Percentiles rank a stretch among this genome's conserved stretches.
These are phyloP conservation scores for Trypanosoma platydactyli DNA, from an alignment of 208 protist species.

Conservation along the genomic window DNA sequence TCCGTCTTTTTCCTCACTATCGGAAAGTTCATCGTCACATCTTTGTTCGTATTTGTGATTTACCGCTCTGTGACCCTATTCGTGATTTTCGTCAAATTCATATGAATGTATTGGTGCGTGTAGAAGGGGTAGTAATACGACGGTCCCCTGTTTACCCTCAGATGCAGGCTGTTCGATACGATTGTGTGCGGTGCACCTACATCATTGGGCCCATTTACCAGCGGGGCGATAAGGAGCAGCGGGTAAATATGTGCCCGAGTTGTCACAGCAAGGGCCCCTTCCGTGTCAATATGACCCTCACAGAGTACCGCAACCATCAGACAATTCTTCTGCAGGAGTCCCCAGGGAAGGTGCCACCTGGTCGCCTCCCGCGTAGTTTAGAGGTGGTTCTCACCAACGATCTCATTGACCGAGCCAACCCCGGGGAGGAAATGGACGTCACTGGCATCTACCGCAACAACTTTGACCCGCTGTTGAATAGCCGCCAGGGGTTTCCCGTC, in stretches of 20 bases:
- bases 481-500: slow-evolving; percentile 98
- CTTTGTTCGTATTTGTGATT: slow-evolving; percentile 96
- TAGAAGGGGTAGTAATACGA: slow-evolving; percentile 98
- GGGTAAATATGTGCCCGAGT: slow-evolving; percentile 86
- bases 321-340: slow-evolving; percentile 98
- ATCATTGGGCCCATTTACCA: slow-evolving; percentile 93
- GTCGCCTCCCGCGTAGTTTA: slow-evolving; percentile 97
- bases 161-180: slow-evolving; percentile 96
- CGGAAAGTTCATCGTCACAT: slow-evolving; percentile 89
- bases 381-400: slow-evolving; percentile 98
- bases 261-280: slow-evolving; percentile 96
- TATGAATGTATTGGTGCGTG: slow-evolving; percentile 97
- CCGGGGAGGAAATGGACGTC: slow-evolving; percentile 97
- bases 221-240: slow-evolving; percentile 85
- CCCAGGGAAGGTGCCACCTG: slow-evolving; percentile 97
- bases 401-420: slow-evolving; percentile 97
- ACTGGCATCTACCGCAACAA: slow-evolving; percentile 99
- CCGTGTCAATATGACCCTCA: slow-evolving; percentile 95
- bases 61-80: slow-evolving; percentile 96
- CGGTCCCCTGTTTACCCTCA: slow-evolving; percentile 98
- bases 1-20: slow-evolving; percentile 94
- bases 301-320: slow-evolving; percentile 99
- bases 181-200: slow-evolving; percentile 95
- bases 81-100: slow-evolving; percentile 98
- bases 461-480: slow-evolving; percentile 98